These are phyloP conservation scores for Aspergillus vadensis DNA, from an alignment of 2,329 filamentous ascomycete genomes.

Conservation along the genomic window DNA sequence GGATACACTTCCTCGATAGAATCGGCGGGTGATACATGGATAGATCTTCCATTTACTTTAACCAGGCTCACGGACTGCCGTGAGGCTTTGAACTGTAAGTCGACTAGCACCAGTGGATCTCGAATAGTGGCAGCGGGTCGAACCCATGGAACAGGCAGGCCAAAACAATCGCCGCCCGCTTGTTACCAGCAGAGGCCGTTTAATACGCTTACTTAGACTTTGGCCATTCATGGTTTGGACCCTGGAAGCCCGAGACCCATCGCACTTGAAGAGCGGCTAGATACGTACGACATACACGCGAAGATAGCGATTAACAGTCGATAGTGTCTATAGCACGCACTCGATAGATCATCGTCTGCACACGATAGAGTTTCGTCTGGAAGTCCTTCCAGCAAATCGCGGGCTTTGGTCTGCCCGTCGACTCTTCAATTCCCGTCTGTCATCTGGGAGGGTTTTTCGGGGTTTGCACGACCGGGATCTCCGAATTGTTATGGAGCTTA, in stretches of 20 bases:
- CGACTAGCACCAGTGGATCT: background rate
- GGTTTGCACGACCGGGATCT: background rate
- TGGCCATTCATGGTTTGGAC: slow-evolving; percentile 5
- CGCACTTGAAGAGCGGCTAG: background rate
- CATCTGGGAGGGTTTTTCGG: background rate
- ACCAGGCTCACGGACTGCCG: background rate
- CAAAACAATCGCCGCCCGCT: background rate
- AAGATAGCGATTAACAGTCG: background rate
- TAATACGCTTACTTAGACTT: slow-evolving; percentile 7
- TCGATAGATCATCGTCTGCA: slow-evolving; percentile 5
- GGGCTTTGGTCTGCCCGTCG: background rate
- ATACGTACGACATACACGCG: background rate
- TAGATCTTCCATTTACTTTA: background rate
- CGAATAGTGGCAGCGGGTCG: slow-evolving; percentile 4
- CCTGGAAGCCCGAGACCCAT: background rate
- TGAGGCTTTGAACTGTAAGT: background rate
- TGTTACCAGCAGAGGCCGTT: background rate
- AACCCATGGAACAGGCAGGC: slow-evolving; percentile 4
- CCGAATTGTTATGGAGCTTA: background rate
- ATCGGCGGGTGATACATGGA: background rate
- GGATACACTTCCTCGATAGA: background rate
- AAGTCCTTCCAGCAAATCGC: background rate
- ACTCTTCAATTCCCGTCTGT: background rate
- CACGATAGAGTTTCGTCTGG: slow-evolving; percentile 4
- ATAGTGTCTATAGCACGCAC: background rate